Conservation (phyloP, 169 alveolate genomes). For the Blepharisma undulans region DNA sequence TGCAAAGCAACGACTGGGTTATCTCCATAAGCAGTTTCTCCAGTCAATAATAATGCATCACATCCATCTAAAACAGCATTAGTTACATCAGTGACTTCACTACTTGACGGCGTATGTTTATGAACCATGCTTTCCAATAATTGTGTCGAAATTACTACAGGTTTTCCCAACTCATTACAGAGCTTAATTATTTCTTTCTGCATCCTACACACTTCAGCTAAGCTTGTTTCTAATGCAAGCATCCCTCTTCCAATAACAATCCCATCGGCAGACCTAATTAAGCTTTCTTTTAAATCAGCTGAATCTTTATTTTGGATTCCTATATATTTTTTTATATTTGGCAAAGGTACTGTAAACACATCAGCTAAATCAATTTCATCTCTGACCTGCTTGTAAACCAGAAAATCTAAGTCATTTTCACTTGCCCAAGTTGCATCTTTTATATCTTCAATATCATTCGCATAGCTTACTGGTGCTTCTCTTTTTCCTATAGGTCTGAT, state of each 20-base stretch:
- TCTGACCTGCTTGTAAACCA: conserved; percentile 4
- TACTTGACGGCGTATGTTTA: conserved; percentile 98
- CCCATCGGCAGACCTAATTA: neutral
- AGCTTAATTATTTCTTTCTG: neutral
- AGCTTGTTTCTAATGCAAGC: conserved; percentile 4
- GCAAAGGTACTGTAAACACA: neutral
- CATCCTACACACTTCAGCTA: conserved; percentile 1
- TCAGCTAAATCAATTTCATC: neutral
- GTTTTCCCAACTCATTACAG: conserved; percentile 70
- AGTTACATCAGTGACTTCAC: conserved; percentile 99
- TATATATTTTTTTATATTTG: neutral
- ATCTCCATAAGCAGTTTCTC: conserved; percentile 91
- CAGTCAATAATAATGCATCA: conserved; percentile 95
- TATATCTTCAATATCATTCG: conserved; percentile 7
- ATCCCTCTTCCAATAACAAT: conserved; percentile 23
- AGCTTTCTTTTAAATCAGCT: neutral
- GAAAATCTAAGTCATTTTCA: neutral
- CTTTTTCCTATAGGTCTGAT: neutral
- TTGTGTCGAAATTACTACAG: conserved; percentile 98
- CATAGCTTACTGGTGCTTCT: neutral
- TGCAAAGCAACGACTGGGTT: conserved; percentile 84
- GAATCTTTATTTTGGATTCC: neutral
- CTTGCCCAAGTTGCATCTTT: neutral
- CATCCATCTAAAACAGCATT: conserved; percentile 99
- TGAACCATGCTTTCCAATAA: conserved; percentile 97